Evolutionary conservation across 305 asterid genomes (phyloP).

Genomic region (Fraxinus nigra): DNA sequence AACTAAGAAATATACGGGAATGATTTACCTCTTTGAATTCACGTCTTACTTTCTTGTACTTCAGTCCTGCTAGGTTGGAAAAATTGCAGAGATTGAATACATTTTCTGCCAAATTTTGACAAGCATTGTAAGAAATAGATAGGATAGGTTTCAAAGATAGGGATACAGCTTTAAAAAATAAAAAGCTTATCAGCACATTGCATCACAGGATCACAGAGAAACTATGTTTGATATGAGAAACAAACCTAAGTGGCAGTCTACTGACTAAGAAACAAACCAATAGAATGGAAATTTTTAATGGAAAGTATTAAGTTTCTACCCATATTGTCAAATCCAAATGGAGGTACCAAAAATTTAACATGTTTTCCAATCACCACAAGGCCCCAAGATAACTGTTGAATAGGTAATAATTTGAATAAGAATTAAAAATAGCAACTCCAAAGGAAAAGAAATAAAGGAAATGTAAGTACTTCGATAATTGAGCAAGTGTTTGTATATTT

Average conservation of each 20-base stretch:
- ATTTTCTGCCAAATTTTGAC: slow-evolving; percentile 67
- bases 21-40: slow-evolving; percentile 82
- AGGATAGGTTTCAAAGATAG: slow-evolving; percentile 3
- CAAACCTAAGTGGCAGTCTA: not conserved
- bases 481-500: slow-evolving; percentile 92
- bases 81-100: slow-evolving; percentile 91
- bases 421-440: not conserved
- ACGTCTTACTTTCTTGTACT: slow-evolving; percentile 67
- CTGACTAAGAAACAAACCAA: not conserved
- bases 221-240: not conserved
- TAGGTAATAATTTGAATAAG: not conserved
- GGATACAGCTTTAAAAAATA: not conserved
- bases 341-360: slow-evolving; percentile 11
- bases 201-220: not conserved
- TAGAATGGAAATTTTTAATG: not conserved
- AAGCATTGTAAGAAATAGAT: slow-evolving; percentile 24
- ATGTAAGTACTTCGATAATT: slow-evolving; percentile 77
- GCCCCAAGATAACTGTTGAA: not conserved
- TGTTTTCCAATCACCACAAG: not conserved
- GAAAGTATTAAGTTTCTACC: not conserved
- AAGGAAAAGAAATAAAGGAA: slow-evolving; percentile 17
- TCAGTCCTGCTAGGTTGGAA: slow-evolving; percentile 73
- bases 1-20: not conserved
- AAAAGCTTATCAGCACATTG: not conserved
- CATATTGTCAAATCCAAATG: not conserved